Base-by-base conservation (phyloP, 176 grass and related monocot species). In the Oryza nivara region DNA sequence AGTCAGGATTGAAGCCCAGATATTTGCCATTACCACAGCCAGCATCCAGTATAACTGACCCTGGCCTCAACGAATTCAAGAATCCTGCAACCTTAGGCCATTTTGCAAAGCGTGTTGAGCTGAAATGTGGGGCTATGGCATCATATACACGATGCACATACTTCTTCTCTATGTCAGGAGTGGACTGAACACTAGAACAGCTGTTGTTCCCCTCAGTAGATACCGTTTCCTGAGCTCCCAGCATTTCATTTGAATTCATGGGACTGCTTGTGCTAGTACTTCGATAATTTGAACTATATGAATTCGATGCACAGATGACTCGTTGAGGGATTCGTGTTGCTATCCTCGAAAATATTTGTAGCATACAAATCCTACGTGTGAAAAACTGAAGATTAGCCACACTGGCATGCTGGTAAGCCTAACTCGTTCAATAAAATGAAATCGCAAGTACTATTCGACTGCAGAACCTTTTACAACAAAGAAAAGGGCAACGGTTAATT, bases 11-110 rank as follows among this genome's bases (percentile, higher is more conserved):
- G 65, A 98, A 80, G 40, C 96, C 93, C 35, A 98, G 65, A 51
- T 98, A 98, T 72, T 98, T 98, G 49, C 96, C 93, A 14, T 95
- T 98, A 71, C 96, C 96, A n/a, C 96, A 98, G 41, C 96, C 96
- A 11, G 91, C 96, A 83, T 98, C 96, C 35, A 98, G 74, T 68
- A 98, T 77, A 56, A 95, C 38, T 0, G 96, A 98, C 30, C 91
- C 93, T 22, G 88, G 70, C 34, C 13, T 87, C 67, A 95, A 73
- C 16, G 89, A 95, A 80, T 95, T 88, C 70, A 98, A 88, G 78
- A 98, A 95, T 43, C 71, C 83, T 5, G 89, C 91, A 60, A 95
- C 96, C 91, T 95, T 98, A 14, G 96, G 96, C 96, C 96, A 98
- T 78, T 95, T 98, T 15, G 96, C 93, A 77, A 98, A 98, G 11